These are phyloP conservation scores for Suillus ampliporus DNA, from an alignment of 768 basidiomycete genomes.

Conservation along the genomic window DNA sequence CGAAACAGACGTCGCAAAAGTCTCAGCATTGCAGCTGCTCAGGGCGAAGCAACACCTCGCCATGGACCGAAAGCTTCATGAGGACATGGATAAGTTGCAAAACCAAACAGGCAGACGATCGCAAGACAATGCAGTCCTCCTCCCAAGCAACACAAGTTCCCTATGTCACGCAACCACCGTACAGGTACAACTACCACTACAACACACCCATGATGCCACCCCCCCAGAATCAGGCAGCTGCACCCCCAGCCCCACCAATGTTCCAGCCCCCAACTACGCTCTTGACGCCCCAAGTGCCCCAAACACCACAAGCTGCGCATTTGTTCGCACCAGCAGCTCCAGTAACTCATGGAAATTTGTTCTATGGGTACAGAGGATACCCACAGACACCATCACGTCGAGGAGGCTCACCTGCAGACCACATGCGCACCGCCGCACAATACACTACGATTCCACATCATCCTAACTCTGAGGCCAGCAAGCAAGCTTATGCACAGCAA, in stretches of 20 bases:
- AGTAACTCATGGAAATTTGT: no score
- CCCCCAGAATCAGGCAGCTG: no score
- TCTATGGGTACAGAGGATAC: no score
- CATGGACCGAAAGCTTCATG: background rate
- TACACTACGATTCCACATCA: background rate
- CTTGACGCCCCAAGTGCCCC: no score
- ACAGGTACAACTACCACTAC: no score
- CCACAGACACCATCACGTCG: no score
- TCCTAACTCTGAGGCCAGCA: background rate
- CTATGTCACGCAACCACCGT: no score
- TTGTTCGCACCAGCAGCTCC: no score
- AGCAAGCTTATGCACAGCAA: background rate
- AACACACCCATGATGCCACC: no score
- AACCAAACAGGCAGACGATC: background rate
- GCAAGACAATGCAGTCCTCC: background rate
- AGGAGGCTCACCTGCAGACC: background rate
- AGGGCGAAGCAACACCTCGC: background rate
- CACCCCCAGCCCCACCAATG: no score
- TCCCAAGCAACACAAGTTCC: background rate
- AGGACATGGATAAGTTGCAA: background rate
- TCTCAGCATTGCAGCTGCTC: background rate
- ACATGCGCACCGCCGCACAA: background rate
- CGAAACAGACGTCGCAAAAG: background rate
- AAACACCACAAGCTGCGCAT: no score
- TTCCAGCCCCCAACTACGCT: no score